Evolutionary conservation across 176 grass and related monocot genomes (phyloP).

Genomic region (Lolium multiflorum): DNA sequence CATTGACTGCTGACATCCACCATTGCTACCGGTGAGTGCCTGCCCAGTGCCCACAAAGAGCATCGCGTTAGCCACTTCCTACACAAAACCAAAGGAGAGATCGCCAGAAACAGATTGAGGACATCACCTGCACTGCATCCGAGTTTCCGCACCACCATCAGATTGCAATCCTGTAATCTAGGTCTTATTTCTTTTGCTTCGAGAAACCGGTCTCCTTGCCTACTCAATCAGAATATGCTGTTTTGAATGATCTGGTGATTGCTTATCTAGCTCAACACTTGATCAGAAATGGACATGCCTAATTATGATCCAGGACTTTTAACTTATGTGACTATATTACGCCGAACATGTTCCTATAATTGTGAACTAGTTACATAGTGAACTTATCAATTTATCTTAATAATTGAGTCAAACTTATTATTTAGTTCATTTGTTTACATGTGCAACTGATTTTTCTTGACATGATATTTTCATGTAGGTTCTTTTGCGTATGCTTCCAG

Average conservation of each 20-base stretch:
- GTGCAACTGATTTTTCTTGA: slow-evolving; percentile 25
- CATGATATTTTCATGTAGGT: slow-evolving; percentile 63
- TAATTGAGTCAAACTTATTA: neutral
- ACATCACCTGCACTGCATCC: too few species aligned
- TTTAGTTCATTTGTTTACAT: neutral
- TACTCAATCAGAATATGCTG: neutral
- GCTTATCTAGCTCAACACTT: neutral
- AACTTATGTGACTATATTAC: neutral
- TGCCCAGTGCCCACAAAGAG: too few species aligned
- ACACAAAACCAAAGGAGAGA: too few species aligned
- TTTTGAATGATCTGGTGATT: neutral
- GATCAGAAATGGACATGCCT: neutral
- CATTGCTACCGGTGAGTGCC: too few species aligned
- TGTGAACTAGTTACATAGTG: neutral
- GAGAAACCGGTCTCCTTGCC: neutral
- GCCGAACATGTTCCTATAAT: neutral
- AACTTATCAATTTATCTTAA: neutral
- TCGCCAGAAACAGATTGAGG: too few species aligned
- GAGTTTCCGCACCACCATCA: too few species aligned
- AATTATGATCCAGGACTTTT: neutral
- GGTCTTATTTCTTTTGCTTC: neutral
- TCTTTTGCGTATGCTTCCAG: slow-evolving; percentile 88
- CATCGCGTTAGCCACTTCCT: too few species aligned
- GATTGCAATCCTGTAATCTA: too few species aligned
- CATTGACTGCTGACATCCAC: too few species aligned